phyloP scores from a whole-genome alignment of 116 monocot genomes.

The Phalaenopsis hybrid region DNA sequence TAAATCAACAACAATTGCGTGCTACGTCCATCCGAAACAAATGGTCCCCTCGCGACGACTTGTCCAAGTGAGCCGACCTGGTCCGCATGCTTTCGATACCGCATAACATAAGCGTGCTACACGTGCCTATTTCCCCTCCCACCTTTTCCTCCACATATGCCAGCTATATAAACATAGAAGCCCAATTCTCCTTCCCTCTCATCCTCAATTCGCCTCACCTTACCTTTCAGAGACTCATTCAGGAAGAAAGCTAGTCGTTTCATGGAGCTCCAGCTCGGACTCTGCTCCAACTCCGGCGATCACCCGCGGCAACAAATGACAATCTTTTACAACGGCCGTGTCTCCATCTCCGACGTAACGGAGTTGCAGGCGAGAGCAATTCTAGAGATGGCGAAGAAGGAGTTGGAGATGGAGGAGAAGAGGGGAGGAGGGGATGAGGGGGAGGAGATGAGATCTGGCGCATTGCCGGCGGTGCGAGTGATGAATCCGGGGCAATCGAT shows the following conservation, averaged over 20 bases:
- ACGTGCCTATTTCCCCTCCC: neutral
- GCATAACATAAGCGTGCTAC: neutral
- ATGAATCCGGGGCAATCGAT: conserved; percentile 6
- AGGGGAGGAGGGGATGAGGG: neutral
- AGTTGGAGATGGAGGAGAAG: neutral
- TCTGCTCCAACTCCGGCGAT: neutral
- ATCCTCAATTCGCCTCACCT: neutral
- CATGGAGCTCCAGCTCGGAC: neutral
- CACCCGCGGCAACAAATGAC: conserved; percentile 14
- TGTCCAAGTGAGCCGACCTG: neutral
- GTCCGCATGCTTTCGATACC: neutral
- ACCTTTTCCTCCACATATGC: neutral
- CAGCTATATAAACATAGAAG: neutral
- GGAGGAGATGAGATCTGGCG: neutral
- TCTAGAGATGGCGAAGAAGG: conserved; percentile 16
- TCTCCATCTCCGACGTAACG: conserved; percentile 19
- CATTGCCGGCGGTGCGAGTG: neutral
- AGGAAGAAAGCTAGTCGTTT: neutral
- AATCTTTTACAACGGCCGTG: conserved; percentile 24
- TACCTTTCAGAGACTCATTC: neutral
- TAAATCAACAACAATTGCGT: too few relatives aligned
- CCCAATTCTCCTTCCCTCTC: neutral
- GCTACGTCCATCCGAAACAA: too few relatives aligned
- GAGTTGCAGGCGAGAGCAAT: conserved; percentile 30
- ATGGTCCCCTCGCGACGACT: neutral